Evolutionary conservation across 2,329 filamentous ascomycete genomes (phyloP), one percentile per base, ranked within the genome.

Genomic region (Aspergillus terreus): DNA sequence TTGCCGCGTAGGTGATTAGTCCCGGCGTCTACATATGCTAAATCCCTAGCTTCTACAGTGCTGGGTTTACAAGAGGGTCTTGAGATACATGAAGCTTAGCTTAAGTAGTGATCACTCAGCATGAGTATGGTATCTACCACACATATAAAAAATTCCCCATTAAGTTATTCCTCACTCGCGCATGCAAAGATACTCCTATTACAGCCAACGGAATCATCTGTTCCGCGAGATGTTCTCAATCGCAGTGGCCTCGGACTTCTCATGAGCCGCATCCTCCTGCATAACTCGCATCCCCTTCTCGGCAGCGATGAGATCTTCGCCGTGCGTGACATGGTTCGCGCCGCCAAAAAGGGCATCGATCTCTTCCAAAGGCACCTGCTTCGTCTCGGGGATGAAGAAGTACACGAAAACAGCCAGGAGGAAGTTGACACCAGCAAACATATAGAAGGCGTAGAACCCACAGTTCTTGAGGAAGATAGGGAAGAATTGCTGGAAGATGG

Each of bases 401-500:
- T 62, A 80, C 36, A 80, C 78, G 50, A 79, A 81, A 32, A 69
- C 35, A 12, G 70, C 72, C n/a, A 81, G 71, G 36, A 79, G 55
- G 57, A 80, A 65, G 61, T 81, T 78, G 49, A 77, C 76, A 6
- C 74, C 77, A 0, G 76, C 77, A 51, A 81, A 80, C 72, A 81
- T 78, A 66, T 80, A 80, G 57, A 81, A 81, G 5, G 77, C 77
- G 56, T 79, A 80, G 63, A 80, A 81, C 14, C 78, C 77, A 46
- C 73, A 72, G 61, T 85, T 83, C 48, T 78, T 73, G 14, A 87
- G 76, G 73, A 87, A 87, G 11, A 77, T 80, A 11, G 84, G 84
- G 76, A 87, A 87, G 75, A 87, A 87, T 57, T 87, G 84, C 67
- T 86, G 82, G 63, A 87, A 82, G 58, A 87, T 80, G 51, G 79